phyloP scores from a whole-genome alignment of 1,139 yeast genomes.

The Pichiaceae sp. region DNA sequence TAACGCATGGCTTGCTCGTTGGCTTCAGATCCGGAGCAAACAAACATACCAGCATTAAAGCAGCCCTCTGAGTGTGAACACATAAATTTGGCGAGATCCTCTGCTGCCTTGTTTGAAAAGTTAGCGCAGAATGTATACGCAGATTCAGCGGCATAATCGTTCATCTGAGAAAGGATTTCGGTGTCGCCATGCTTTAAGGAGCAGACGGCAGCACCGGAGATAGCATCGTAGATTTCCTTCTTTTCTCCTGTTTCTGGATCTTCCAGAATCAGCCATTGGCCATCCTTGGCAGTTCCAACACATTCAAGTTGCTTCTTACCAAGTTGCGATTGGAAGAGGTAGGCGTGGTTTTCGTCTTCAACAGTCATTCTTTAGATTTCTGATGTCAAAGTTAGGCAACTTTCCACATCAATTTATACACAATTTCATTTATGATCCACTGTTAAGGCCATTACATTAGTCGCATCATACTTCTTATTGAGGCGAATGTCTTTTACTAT shows the following conservation, averaged over 20 bases:
- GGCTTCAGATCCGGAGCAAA: constrained; percentile 47
- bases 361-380: no score
- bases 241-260: constrained; percentile 38
- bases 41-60: constrained; percentile 39
- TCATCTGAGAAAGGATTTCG: constrained; percentile 40
- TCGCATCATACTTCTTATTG: no score
- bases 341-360: constrained; percentile 8
- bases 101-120: constrained; percentile 36
- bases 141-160: constrained; percentile 37
- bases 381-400: no score
- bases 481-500: no score
- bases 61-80: constrained; percentile 36
- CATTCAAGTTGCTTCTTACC: constrained; percentile 17
- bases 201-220: constrained; percentile 60
- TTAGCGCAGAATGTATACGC: constrained; percentile 35
- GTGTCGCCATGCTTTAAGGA: constrained; percentile 49
- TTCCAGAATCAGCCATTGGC: constrained; percentile 36
- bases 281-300: constrained; percentile 35
- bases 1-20: constrained; percentile 48
- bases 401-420: background rate
- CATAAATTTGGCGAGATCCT: constrained; percentile 37
- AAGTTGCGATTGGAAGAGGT: constrained; percentile 15
- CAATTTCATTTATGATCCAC: background rate
- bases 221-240: constrained; percentile 38
- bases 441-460: background rate